Percentiles rank a stretch among this genome's conserved stretches.
Conservation (phyloP, 768 basidiomycete species). For the Fistulinella prunicolor region DNA sequence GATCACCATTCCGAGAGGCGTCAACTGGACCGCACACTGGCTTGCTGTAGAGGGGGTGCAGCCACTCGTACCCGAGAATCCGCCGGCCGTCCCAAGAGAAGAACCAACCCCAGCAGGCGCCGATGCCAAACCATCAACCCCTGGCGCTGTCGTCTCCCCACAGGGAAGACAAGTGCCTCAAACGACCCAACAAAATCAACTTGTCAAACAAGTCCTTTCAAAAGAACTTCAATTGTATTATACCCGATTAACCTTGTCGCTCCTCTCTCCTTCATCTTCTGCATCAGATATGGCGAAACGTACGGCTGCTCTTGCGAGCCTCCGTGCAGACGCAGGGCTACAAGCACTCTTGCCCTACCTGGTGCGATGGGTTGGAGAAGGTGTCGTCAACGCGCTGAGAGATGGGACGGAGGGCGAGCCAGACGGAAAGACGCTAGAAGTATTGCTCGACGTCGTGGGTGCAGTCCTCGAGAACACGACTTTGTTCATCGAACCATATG, state of each 20-base stretch:
- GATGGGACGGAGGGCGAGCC: conserved; percentile 51
- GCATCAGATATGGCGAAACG: conserved; percentile 63
- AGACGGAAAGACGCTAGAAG: conserved; percentile 72
- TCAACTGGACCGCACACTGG: conserved; percentile 95
- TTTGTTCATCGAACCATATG: conserved; percentile 95
- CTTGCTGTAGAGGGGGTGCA: conserved; percentile 97
- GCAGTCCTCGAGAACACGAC: conserved; percentile 84
- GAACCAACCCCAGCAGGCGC: conserved; percentile 30
- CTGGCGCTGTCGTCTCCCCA: conserved; percentile 18
- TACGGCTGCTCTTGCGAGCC: conserved; percentile 84
- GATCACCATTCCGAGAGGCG: conserved; percentile 73
- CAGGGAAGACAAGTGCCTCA: conserved; percentile 27
- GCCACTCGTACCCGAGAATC: conserved; percentile 94
- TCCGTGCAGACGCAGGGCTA: conserved; percentile 86
- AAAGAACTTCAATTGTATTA: conserved; percentile 95
- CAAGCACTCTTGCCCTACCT: conserved; percentile 91
- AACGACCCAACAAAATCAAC: conserved; percentile 56
- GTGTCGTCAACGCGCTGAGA: conserved; percentile 63
- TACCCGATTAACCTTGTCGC: conserved; percentile 79
- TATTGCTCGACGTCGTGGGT: conserved; percentile 79
- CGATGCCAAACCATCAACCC: conserved; percentile 30
- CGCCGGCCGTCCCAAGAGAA: conserved; percentile 72
- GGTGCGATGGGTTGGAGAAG: conserved; percentile 92
- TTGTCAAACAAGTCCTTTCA: conserved; percentile 90
- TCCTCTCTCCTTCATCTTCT: conserved; percentile 56